phyloP scores from a whole-genome alignment of 345 rosid species.

The Eutrema heterophyllum region DNA sequence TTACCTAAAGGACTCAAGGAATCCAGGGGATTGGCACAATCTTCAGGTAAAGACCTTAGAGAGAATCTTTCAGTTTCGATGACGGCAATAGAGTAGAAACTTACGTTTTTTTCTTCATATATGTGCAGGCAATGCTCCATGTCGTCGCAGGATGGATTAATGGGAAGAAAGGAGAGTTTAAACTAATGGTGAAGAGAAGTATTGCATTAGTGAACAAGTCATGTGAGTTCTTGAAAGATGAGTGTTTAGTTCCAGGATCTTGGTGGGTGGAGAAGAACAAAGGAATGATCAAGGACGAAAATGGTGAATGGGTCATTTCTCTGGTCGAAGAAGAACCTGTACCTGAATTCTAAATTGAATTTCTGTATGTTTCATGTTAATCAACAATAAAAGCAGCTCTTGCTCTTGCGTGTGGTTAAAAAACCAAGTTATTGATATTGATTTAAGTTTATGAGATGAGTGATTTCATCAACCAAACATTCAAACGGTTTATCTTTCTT shows the following conservation, averaged over 20 bases:
- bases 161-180: constrained; percentile 57
- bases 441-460: neutral
- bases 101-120: neutral
- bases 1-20: constrained; percentile 55
- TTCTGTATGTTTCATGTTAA: neutral
- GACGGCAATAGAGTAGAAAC: neutral
- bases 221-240: constrained; percentile 59
- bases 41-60: constrained; percentile 31
- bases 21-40: constrained; percentile 85
- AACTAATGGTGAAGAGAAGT: constrained; percentile 65
- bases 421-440: constrained; percentile 13
- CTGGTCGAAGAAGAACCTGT: constrained; percentile 52
- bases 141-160: constrained; percentile 82
- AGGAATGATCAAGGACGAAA: constrained; percentile 51
- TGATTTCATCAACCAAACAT: constrained; percentile 18
- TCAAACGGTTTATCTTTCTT: constrained; percentile 19
- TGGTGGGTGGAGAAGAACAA: constrained; percentile 97
- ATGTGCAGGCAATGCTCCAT: constrained; percentile 66
- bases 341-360: constrained; percentile 41
- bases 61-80: neutral
- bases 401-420: neutral
- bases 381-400: neutral
- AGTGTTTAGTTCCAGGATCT: constrained; percentile 65
- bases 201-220: constrained; percentile 84
- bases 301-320: constrained; percentile 64